Conservation (phyloP, 306 rosid species). For the Vigna mungo region DNA sequence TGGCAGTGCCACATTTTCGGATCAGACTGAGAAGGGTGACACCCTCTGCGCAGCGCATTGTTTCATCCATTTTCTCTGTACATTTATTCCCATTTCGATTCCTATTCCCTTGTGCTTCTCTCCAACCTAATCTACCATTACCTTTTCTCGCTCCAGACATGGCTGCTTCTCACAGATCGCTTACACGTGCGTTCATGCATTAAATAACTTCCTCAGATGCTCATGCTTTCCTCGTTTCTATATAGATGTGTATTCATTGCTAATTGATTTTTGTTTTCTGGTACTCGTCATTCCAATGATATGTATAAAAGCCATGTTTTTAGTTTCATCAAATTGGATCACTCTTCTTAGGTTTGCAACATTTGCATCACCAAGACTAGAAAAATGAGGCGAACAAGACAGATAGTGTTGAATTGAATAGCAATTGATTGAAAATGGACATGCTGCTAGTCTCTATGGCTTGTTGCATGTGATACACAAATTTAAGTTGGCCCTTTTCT, state of each 20-base stretch:
- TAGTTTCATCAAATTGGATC: slow-evolving; percentile 55
- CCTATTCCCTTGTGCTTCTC: background rate
- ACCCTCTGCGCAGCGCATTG: too few relatives aligned
- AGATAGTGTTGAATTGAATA: background rate
- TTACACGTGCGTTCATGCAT: background rate
- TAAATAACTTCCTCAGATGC: background rate
- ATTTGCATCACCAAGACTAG: slow-evolving; percentile 28
- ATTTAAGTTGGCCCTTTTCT: background rate
- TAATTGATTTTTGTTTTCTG: background rate
- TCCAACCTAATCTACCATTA: background rate
- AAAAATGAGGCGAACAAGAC: slow-evolving; percentile 44
- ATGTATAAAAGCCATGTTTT: slow-evolving; percentile 51
- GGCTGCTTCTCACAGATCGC: background rate
- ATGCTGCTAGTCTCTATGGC: background rate
- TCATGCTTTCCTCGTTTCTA: background rate
- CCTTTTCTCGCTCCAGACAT: background rate
- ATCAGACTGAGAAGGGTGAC: too few relatives aligned
- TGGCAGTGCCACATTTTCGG: too few relatives aligned
- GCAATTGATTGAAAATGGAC: background rate
- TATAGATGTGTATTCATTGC: background rate
- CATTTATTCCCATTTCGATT: background rate
- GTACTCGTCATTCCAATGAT: slow-evolving; percentile 49
- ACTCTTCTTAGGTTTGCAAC: slow-evolving; percentile 60
- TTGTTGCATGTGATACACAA: background rate
- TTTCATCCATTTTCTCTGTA: background rate